phyloP scores from a whole-genome alignment of 306 rosid genomes.

The Inga laurina region DNA sequence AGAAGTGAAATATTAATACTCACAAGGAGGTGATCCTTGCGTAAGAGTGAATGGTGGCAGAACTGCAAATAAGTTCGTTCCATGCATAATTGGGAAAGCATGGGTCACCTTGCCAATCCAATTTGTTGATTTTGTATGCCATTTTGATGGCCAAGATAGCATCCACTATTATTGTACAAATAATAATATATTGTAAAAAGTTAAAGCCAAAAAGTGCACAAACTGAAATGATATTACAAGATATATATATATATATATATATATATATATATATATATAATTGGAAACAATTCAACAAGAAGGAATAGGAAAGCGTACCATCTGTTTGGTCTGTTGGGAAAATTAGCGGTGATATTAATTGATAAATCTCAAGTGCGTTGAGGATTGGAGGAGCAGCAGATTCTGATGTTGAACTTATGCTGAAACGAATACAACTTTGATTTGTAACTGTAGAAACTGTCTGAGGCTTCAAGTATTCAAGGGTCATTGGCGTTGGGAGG shows the following conservation, averaged over 20 bases:
- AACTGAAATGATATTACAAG: background rate
- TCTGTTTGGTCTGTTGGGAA: background rate
- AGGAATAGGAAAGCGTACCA: background rate
- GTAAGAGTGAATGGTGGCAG: background rate
- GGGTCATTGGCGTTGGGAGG: background rate
- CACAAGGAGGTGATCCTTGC: background rate
- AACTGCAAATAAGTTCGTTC: background rate
- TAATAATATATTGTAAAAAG: background rate
- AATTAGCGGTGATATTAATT: background rate
- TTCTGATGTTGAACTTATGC: background rate
- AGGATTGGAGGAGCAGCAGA: background rate
- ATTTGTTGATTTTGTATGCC: background rate
- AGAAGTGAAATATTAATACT: background rate
- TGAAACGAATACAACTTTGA: background rate
- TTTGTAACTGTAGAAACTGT: background rate
- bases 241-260: no score
- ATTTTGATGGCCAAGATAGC: background rate
- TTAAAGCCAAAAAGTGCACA: background rate
- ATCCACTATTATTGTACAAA: background rate
- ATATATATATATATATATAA: no score
- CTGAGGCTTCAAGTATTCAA: background rate
- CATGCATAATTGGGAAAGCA: background rate
- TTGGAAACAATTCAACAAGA: no score
- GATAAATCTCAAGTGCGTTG: background rate
- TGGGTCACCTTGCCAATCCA: background rate